Evolutionary conservation across 2,329 filamentous ascomycete species (phyloP), one percentile per base, ranked within the genome.

Genomic region (Polytolypa hystricis): DNA sequence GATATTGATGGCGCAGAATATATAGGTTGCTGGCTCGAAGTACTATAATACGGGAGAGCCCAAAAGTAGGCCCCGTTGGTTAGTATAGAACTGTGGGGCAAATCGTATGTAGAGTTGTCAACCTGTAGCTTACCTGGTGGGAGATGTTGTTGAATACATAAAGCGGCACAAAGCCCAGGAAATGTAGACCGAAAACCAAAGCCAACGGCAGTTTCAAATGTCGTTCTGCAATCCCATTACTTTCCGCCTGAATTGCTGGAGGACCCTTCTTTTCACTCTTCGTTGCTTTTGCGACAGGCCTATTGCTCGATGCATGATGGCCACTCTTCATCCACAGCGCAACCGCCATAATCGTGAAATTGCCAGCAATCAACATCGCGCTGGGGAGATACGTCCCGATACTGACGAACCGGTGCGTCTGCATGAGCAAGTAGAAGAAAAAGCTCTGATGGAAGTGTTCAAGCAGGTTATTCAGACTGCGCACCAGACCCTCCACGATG

Each of bases 361-460:
- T 95, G 29, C 80, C 82, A 2, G 91, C 91, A 39, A 98, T 73
- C 34, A 96, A 64, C 91, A 98, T 98, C n/a, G 91, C 91, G 49
- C 85, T 93, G 0, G 91, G 91, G 3, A 98, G 71, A 54, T 98
- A 98, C 1, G 89, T 98, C 11, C 91, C 91, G 45, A 98, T 98
- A 61, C 87, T 96, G 48, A 96, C 91, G 55, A 98, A 98, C 8
- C 87, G 79, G 51, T 91, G 84, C 19, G 79, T 75, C 47, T 93
- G 81, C 76, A 96, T 86, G 30, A 98, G 71, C 35, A 98, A 69
- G 58, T 98, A 98, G 64, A 98, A 96, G 73, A 98, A 98, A 69
- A 98, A 98, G 58, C 87, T 95, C 64, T 98, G 91, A 57, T 98
- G 91, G 42, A 98, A 70, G 56, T 98, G 87, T 62, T 98, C 91